phyloP scores from a whole-genome alignment of 768 basidiomycete species.

The Amanita inopinata region DNA sequence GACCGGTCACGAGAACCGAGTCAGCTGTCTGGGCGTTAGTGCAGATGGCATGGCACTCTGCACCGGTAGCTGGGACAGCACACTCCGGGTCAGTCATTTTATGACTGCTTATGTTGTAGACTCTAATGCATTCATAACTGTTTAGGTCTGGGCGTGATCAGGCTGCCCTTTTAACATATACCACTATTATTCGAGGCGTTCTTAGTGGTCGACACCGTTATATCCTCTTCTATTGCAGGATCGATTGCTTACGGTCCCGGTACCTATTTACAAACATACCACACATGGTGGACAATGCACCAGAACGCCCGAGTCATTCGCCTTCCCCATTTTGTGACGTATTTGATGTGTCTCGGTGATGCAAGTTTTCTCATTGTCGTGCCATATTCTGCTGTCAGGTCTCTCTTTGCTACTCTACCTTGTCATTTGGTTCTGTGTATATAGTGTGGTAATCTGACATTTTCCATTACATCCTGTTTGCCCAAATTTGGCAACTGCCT shows the following conservation, averaged over 20 bases:
- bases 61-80: constrained; percentile 98
- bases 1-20: constrained; percentile 96
- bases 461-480: not conserved
- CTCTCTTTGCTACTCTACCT: constrained; percentile 4
- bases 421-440: constrained; percentile 1
- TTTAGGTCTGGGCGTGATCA: constrained; percentile 77
- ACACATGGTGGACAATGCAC: not conserved
- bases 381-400: not conserved
- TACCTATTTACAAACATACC: constrained; percentile 5
- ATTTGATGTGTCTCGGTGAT: not conserved
- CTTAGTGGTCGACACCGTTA: not conserved
- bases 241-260: not conserved
- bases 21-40: constrained; percentile 92
- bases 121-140: constrained; percentile 11
- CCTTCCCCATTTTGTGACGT: not conserved
- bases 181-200: not conserved
- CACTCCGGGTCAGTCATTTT: constrained; percentile 65
- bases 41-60: constrained; percentile 97
- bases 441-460: not conserved
- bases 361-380: not conserved
- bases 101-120: constrained; percentile 3
- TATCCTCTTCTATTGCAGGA: not conserved
- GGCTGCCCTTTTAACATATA: constrained; percentile 1
- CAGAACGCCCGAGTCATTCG: constrained; percentile 6
- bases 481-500: constrained; percentile 13